Base-by-base conservation (phyloP, 2,329 filamentous ascomycete genomes). In the Beauveria medogensis region DNA sequence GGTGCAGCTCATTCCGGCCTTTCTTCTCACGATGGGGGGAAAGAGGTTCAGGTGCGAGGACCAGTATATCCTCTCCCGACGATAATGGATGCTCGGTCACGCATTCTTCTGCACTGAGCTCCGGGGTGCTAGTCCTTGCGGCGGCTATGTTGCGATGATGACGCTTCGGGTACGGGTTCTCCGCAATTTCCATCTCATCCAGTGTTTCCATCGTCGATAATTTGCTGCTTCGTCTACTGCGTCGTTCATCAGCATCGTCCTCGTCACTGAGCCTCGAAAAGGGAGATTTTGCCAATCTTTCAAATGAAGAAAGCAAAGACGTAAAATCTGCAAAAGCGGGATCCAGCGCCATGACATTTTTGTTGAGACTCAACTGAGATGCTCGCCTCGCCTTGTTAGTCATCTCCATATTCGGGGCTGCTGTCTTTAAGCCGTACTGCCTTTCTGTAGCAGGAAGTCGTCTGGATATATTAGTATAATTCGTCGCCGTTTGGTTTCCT, bases 41-140 rank as follows among this genome's bases (percentile, higher is more conserved):
- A 3, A 81, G 76, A 16, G 79, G 79, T 51, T 77, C 74, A n/a
- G 79, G 79, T 4, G 76, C 76, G 40, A 80, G 64, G 41, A 80
- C 75, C 14, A 72, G 67, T 34, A 70, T 68, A 12, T 65, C 61
- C 24, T 59, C 50, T 8, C 9, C 26, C 60, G 60, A 50, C 6
- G 58, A 26, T 64, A 63, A 50, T 46, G 59, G 50, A 51, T 55
- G 37, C 48, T 57, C 52, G 16, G 52, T 12, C 54, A 40, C 8
- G 57, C 60, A 43, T 37, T 60, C 16, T 41, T 59, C 18, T 3
- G 24, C n/a, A 10, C 47, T 48, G 26, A 43, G 47, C 6, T 26
- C 44, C 10, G 47, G 30, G 7, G 28, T 50, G 30, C 48, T 26
- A 41, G 37, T 43, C 6, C n/a, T 51, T 18, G 28, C 28, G 24